These are phyloP conservation scores for Ogataea ramenticola DNA, from an alignment of 805 yeast species.

Conservation along the genomic window DNA sequence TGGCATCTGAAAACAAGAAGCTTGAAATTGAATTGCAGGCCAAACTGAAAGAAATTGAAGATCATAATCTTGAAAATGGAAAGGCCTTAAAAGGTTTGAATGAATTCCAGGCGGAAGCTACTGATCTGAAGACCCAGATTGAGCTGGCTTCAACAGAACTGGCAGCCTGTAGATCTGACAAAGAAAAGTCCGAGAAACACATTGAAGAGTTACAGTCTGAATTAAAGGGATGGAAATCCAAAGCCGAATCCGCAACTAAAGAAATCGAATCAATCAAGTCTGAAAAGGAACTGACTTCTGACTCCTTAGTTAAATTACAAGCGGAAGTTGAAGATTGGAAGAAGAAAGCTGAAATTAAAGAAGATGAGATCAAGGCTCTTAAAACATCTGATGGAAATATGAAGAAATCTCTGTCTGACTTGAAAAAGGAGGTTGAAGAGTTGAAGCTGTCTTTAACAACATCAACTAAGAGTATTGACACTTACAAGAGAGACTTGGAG, in stretches of 20 bases:
- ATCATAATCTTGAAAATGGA: too few relatives aligned
- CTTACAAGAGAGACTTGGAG: neutral
- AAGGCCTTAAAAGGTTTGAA: too few relatives aligned
- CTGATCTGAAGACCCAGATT: too few relatives aligned
- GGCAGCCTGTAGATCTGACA: too few relatives aligned
- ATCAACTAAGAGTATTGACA: neutral
- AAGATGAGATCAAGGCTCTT: neutral
- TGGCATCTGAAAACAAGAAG: neutral
- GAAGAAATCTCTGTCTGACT: neutral
- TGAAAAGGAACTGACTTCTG: neutral
- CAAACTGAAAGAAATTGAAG: too few relatives aligned
- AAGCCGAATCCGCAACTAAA: neutral
- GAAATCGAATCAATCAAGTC: neutral
- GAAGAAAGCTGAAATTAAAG: slow-evolving; percentile 1
- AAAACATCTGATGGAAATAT: neutral
- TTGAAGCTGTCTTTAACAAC: too few relatives aligned
- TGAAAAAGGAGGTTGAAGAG: too few relatives aligned
- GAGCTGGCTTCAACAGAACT: too few relatives aligned
- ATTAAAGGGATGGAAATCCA: neutral
- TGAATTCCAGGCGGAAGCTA: too few relatives aligned
- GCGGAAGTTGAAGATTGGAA: slow-evolving; percentile 1
- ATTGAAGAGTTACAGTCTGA: neutral
- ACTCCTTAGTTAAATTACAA: neutral
- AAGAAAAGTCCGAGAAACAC: too few relatives aligned
- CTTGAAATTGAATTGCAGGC: neutral